phyloP scores from a whole-genome alignment of 2,329 filamentous ascomycete species.

The Ophiostoma tasmaniense region DNA sequence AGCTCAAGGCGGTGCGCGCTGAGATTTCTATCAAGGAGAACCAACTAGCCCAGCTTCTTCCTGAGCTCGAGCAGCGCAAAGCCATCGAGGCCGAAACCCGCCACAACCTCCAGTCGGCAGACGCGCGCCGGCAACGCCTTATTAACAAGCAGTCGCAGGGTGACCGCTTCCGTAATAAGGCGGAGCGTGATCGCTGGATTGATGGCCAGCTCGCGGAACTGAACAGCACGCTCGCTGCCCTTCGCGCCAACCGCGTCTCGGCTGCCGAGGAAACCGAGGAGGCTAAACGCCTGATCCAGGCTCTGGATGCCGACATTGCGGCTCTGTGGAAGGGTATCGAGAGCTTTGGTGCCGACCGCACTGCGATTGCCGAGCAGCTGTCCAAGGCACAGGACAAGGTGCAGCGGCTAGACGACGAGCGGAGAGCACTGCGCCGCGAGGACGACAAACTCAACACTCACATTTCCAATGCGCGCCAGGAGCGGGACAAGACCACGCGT shows the following conservation, averaged over 20 bases:
- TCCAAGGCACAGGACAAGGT: slow-evolving; percentile 68
- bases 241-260: slow-evolving; percentile 78
- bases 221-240: slow-evolving; percentile 63
- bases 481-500: slow-evolving; percentile 69
- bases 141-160: slow-evolving; percentile 89
- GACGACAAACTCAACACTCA: slow-evolving; percentile 78
- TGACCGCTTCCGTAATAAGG: slow-evolving; percentile 78
- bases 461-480: slow-evolving; percentile 64
- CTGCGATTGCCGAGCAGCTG: slow-evolving; percentile 63
- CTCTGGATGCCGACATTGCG: slow-evolving; percentile 62
- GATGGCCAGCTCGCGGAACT: slow-evolving; percentile 73
- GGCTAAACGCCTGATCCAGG: slow-evolving; percentile 26
- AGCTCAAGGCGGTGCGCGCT: slow-evolving; percentile 61
- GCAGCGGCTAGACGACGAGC: slow-evolving; percentile 74
- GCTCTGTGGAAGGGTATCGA: slow-evolving; percentile 69
- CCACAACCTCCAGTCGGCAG: slow-evolving; percentile 64
- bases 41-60: slow-evolving; percentile 66
- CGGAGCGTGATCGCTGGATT: slow-evolving; percentile 77
- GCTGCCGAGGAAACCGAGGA: slow-evolving; percentile 68
- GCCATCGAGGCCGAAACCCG: slow-evolving; percentile 63
- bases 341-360: slow-evolving; percentile 67
- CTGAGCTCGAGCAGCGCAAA: slow-evolving; percentile 66
- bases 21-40: slow-evolving; percentile 69
- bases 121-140: slow-evolving; percentile 66
- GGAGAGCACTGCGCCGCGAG: slow-evolving; percentile 80